Evolutionary conservation across 495 filamentous ascomycete species (phyloP).

Genomic region (Margaritispora aquatica): DNA sequence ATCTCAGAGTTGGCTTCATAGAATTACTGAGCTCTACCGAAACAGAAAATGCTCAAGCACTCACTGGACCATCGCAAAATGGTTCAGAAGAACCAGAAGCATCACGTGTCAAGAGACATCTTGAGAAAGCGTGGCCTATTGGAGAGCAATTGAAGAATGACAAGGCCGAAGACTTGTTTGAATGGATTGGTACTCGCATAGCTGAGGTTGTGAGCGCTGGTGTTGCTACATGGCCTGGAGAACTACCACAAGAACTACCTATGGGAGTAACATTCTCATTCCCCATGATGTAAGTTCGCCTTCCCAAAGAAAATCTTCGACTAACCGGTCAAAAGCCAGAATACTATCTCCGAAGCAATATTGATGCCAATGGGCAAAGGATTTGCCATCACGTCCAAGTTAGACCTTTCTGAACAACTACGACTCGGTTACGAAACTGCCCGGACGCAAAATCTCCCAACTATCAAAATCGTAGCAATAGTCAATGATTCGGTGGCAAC

Average conservation of each 20-base stretch:
- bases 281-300: conserved; percentile 57
- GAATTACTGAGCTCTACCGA: conserved; percentile 51
- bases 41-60: not conserved
- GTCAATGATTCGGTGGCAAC: conserved; percentile 80
- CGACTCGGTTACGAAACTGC: conserved; percentile 56
- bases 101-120: conserved; percentile 48
- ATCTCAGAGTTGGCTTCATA: conserved; percentile 73
- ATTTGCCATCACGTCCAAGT: conserved; percentile 66
- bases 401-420: conserved; percentile 66
- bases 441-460: conserved; percentile 45
- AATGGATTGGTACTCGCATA: conserved; percentile 74
- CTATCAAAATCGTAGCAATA: conserved; percentile 66
- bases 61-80: not conserved
- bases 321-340: conserved; percentile 45
- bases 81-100: conserved; percentile 12
- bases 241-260: conserved; percentile 50
- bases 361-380: conserved; percentile 88
- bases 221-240: conserved; percentile 27
- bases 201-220: conserved; percentile 55
- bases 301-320: not conserved
- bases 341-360: conserved; percentile 65
- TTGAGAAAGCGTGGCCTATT: conserved; percentile 74
- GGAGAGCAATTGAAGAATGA: conserved; percentile 72
- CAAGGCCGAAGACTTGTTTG: conserved; percentile 67
- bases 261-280: conserved; percentile 86